Percentiles rank a stretch among this genome's conserved stretches.
Conservation (phyloP, 2,329 filamentous ascomycete genomes). For the Leptodontidium sp. region DNA sequence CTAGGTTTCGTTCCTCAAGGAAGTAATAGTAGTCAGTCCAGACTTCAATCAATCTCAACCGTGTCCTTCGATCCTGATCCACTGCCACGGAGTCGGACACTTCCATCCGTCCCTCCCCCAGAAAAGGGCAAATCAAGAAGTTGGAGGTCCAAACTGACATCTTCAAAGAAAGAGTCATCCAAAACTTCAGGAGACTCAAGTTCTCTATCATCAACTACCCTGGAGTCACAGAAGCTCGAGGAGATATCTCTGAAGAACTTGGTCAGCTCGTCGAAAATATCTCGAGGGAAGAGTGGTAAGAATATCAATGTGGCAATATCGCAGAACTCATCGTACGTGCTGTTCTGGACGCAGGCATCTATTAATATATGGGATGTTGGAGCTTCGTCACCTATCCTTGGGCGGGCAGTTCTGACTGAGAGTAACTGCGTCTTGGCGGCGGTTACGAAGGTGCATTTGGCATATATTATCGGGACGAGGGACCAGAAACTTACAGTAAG, state of each 20-base stretch:
- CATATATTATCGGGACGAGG: constrained; percentile 52
- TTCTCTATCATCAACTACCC: constrained; percentile 48
- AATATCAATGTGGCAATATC: constrained; percentile 50
- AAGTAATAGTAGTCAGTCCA: constrained; percentile 25
- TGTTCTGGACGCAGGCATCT: constrained; percentile 51
- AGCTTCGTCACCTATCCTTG: constrained; percentile 48
- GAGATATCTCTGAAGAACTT: constrained; percentile 50
- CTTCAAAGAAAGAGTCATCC: constrained; percentile 41
- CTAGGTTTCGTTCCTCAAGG: constrained; percentile 17
- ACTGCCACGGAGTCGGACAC: constrained; percentile 28
- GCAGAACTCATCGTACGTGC: constrained; percentile 50
- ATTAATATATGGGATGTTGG: constrained; percentile 53
- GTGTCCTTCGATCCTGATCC: constrained; percentile 37
- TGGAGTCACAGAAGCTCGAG: constrained; percentile 49
- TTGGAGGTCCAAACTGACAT: constrained; percentile 45
- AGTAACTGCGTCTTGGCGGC: constrained; percentile 52
- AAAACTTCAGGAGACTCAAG: constrained; percentile 47
- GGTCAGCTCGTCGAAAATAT: constrained; percentile 43
- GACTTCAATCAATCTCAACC: constrained; percentile 30
- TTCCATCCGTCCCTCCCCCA: constrained; percentile 26
- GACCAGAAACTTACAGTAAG: constrained; percentile 53
- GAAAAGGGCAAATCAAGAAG: constrained; percentile 44
- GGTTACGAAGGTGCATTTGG: constrained; percentile 49
- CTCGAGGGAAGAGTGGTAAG: constrained; percentile 46
- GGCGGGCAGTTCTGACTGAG: constrained; percentile 48